These are phyloP conservation scores for Suillus weaverae DNA, from an alignment of 768 basidiomycete species.

Conservation along the genomic window DNA sequence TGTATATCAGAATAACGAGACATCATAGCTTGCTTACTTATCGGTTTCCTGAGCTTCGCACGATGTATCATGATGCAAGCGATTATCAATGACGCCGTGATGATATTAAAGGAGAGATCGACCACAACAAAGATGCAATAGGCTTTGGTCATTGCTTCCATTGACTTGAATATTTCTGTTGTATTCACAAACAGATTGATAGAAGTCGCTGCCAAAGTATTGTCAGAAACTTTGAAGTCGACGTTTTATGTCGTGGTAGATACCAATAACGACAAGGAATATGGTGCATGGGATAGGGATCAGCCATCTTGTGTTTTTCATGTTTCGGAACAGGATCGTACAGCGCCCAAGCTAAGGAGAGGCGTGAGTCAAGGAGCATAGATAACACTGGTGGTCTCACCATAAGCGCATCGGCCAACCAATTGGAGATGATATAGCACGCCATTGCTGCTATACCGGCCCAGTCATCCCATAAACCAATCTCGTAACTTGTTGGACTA, in stretches of 20 bases:
- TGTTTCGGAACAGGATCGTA: background rate
- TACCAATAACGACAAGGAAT: constrained; percentile 6
- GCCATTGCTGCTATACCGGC: constrained; percentile 25
- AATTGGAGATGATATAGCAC: constrained; percentile 27
- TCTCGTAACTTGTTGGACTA: constrained; percentile 21
- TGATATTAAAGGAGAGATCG: constrained; percentile 1
- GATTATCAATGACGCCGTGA: background rate
- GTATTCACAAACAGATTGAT: background rate
- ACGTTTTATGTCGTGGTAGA: background rate
- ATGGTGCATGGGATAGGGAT: background rate
- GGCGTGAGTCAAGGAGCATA: background rate
- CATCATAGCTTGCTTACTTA: background rate
- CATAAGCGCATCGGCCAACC: constrained; percentile 31
- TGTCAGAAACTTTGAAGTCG: background rate
- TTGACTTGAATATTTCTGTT: background rate
- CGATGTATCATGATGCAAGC: background rate
- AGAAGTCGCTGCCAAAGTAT: background rate
- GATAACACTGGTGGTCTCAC: constrained; percentile 13
- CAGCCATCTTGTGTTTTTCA: background rate
- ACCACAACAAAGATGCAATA: background rate
- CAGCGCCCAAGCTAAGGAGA: constrained; percentile 2
- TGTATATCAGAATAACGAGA: background rate
- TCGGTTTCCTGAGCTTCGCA: background rate
- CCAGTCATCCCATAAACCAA: constrained; percentile 26
- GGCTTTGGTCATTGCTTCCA: background rate